Conservation (phyloP, 164 flowering plant genomes). For the Platanus orientalis region DNA sequence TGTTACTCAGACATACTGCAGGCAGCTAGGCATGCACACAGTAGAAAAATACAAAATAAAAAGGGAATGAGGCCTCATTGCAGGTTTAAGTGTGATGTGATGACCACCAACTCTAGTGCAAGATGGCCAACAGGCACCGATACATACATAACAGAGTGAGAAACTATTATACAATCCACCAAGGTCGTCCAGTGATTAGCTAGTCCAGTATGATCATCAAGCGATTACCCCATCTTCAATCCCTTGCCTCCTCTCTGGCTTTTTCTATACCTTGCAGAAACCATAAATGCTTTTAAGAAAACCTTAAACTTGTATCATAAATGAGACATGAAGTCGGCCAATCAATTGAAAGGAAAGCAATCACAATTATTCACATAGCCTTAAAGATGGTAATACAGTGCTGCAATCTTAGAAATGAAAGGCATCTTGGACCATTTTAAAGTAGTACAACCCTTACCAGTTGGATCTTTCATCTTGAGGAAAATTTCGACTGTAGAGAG, state of each 20-base stretch:
- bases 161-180: not conserved
- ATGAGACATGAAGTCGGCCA: not conserved
- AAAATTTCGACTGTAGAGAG: conserved; percentile 70
- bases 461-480: conserved; percentile 39
- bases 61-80: too few species aligned
- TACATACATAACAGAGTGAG: not conserved
- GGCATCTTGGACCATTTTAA: not conserved
- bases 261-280: conserved; percentile 28
- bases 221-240: conserved; percentile 10
- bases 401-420: not conserved
- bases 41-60: too few species aligned
- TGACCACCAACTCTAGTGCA: too few species aligned
- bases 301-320: not conserved
- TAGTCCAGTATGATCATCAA: conserved; percentile 1
- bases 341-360: not conserved
- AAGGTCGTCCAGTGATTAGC: not conserved
- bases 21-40: too few species aligned
- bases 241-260: conserved; percentile 10
- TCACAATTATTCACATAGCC: not conserved
- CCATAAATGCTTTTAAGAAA: not conserved
- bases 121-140: not conserved
- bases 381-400: not conserved
- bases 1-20: too few species aligned
- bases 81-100: too few species aligned
- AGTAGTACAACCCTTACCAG: conserved; percentile 23